Evolutionary conservation across 805 yeast species (phyloP).

Genomic region (Wickerhamiella galacta): DNA sequence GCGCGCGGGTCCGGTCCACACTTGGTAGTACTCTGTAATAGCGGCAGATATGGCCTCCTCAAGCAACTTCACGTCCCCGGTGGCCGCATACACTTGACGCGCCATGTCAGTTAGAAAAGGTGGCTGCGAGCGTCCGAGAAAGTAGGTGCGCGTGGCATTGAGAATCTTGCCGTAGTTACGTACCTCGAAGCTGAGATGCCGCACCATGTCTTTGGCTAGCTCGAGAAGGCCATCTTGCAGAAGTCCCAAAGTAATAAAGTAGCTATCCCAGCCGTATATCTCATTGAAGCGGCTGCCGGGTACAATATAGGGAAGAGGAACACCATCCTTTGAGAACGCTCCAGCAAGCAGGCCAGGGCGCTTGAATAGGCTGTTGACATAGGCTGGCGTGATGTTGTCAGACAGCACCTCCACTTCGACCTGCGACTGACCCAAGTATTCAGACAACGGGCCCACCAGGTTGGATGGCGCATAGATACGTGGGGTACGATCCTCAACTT

Average conservation of each 20-base stretch:
- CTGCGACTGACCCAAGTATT: no score
- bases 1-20: conserved; percentile 69
- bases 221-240: conserved; percentile 47
- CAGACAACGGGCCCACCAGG: no score
- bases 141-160: conserved; percentile 87
- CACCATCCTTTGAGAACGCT: conserved; percentile 42
- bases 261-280: conserved; percentile 95
- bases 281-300: conserved; percentile 98
- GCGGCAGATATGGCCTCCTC: conserved; percentile 57
- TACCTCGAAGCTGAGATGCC: conserved; percentile 81
- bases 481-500: no score
- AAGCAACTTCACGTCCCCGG: conserved; percentile 35
- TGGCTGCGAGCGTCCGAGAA: conserved; percentile 84
- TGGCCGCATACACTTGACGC: conserved; percentile 42
- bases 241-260: conserved; percentile 76
- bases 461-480: no score
- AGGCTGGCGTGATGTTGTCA: no score
- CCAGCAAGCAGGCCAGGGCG: conserved; percentile 83
- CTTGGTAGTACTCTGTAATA: conserved; percentile 63
- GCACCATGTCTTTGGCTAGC: conserved; percentile 78
- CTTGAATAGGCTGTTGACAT: no score
- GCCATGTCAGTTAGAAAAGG: conserved; percentile 95
- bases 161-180: conserved; percentile 79
- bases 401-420: no score
- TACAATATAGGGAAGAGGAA: conserved; percentile 72